These are phyloP conservation scores for Myriosclerotinia duriaeana DNA, from an alignment of 2,329 filamentous ascomycete species.

Conservation along the genomic window DNA sequence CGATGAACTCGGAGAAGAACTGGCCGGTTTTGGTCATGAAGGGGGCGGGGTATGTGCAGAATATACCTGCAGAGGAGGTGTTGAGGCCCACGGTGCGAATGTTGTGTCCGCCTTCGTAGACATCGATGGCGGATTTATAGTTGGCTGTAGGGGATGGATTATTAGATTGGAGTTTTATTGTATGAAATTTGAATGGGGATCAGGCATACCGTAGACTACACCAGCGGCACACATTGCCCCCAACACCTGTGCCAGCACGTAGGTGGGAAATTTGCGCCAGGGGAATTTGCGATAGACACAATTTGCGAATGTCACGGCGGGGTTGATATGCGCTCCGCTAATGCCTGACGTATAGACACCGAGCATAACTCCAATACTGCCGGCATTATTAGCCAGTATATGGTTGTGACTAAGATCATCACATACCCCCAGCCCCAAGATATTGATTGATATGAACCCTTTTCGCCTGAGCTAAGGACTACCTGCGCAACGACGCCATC, in stretches of 20 bases:
- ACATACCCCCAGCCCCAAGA: constrained; percentile 39
- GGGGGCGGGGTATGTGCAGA: constrained; percentile 65
- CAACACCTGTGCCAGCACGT: constrained; percentile 63
- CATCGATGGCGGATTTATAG: constrained; percentile 64
- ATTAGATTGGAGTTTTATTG: not conserved
- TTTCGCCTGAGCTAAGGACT: constrained; percentile 45
- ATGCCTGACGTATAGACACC: constrained; percentile 64
- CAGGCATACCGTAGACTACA: constrained; percentile 42
- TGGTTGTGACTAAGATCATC: not conserved
- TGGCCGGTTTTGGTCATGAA: constrained; percentile 67
- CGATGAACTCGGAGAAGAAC: constrained; percentile 73
- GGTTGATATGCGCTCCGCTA: constrained; percentile 67
- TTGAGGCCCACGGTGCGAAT: constrained; percentile 59
- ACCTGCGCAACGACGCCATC: constrained; percentile 70
- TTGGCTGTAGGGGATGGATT: constrained; percentile 46
- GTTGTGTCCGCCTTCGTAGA: constrained; percentile 60
- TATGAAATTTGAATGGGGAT: no score
- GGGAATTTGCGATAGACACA: constrained; percentile 63
- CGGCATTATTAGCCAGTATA: constrained; percentile 20
- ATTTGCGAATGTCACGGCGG: constrained; percentile 66
- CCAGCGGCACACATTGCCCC: constrained; percentile 64
- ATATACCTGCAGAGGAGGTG: constrained; percentile 62
- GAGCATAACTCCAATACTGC: constrained; percentile 66
- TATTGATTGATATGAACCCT: constrained; percentile 38
- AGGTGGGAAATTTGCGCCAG: constrained; percentile 67